These are phyloP conservation scores for Fusarium penzigii DNA, from an alignment of 2,329 filamentous ascomycete genomes.

Conservation along the genomic window DNA sequence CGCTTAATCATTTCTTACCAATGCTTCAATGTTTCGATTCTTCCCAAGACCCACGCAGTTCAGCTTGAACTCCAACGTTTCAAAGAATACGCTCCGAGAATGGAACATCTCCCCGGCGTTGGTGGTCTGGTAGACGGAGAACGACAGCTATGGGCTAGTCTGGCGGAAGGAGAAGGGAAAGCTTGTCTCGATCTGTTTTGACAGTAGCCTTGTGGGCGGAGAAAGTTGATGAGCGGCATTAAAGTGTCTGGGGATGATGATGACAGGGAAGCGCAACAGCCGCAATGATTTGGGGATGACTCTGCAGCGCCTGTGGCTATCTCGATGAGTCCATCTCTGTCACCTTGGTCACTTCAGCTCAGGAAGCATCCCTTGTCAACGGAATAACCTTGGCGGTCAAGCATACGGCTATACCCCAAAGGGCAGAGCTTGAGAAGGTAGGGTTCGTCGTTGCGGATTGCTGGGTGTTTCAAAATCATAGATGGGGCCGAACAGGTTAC, in stretches of 20 bases:
- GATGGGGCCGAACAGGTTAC: slow-evolving; percentile 19
- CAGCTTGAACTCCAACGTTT: slow-evolving; percentile 11
- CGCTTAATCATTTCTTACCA: slow-evolving; percentile 14
- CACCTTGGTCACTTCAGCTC: slow-evolving; percentile 12
- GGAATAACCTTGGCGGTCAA: slow-evolving; percentile 12
- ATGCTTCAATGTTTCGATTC: slow-evolving; percentile 16
- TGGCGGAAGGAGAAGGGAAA: not conserved
- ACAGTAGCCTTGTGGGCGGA: not conserved
- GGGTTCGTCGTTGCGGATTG: slow-evolving; percentile 18
- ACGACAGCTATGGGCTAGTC: not conserved
- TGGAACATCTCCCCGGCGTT: not conserved
- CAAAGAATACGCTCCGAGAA: slow-evolving; percentile 4
- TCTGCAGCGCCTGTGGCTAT: slow-evolving; percentile 13
- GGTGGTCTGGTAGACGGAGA: not conserved
- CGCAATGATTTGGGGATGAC: slow-evolving; percentile 1
- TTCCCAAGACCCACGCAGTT: slow-evolving; percentile 9
- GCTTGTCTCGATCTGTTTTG: not conserved
- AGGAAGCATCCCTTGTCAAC: slow-evolving; percentile 13
- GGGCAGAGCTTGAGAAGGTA: slow-evolving; percentile 15
- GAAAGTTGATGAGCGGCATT: not conserved
- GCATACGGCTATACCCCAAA: slow-evolving; percentile 13
- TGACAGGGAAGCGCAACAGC: slow-evolving; percentile 4
- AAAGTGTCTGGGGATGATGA: not conserved
- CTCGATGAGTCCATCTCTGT: slow-evolving; percentile 13
- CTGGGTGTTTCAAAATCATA: slow-evolving; percentile 26